phyloP scores from a whole-genome alignment of 2,329 filamentous ascomycete species.

The Cercospora sp. region DNA sequence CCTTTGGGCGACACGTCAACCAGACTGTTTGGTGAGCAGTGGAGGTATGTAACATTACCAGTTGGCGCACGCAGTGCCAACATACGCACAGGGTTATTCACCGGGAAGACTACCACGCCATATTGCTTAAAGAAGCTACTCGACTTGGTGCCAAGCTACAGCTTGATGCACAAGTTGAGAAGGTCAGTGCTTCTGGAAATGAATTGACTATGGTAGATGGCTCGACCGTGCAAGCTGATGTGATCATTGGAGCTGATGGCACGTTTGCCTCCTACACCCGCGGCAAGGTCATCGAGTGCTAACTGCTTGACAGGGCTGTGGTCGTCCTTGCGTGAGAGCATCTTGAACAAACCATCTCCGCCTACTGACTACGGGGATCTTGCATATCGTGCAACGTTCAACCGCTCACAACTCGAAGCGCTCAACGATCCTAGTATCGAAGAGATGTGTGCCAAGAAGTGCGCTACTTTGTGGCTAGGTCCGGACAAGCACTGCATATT shows the following conservation, averaged over 20 bases:
- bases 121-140: slow-evolving; percentile 52
- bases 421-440: slow-evolving; percentile 7
- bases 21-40: not conserved
- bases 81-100: slow-evolving; percentile 3
- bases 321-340: not conserved
- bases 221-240: slow-evolving; percentile 48
- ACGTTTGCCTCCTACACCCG: not conserved
- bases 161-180: slow-evolving; percentile 50
- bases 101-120: slow-evolving; percentile 54
- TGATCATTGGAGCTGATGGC: slow-evolving; percentile 64
- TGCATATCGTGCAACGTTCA: slow-evolving; percentile 62
- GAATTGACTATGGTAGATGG: slow-evolving; percentile 46
- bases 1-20: not conserved
- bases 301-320: not conserved
- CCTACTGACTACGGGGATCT: slow-evolving; percentile 46
- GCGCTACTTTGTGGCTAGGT: slow-evolving; percentile 58
- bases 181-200: slow-evolving; percentile 44
- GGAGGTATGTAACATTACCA: not conserved
- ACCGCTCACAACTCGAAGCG: slow-evolving; percentile 50
- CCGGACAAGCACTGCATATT: slow-evolving; percentile 60
- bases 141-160: slow-evolving; percentile 55
- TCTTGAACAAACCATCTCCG: not conserved
- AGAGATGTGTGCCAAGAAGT: slow-evolving; percentile 5
- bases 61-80: not conserved
- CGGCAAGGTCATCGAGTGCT: not conserved